Evolutionary conservation across 495 filamentous ascomycete genomes (phyloP).

Genomic region (Acidiella bohemica): DNA sequence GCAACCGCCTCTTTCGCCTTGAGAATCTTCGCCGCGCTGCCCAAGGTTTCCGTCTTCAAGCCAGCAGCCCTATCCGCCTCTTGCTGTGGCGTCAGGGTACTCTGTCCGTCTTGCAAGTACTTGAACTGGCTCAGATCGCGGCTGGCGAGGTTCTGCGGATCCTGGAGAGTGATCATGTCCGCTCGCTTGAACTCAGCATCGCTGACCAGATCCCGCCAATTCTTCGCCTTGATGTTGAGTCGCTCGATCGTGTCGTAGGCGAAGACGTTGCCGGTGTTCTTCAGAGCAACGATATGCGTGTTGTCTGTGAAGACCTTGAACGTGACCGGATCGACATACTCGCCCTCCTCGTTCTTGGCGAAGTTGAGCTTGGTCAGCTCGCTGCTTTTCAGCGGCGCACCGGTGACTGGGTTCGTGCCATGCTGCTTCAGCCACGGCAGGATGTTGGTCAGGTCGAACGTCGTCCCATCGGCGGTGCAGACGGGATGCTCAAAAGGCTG

Average conservation of each 20-base stretch:
- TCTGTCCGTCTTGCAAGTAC: conserved; percentile 71
- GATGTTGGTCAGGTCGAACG: conserved; percentile 33
- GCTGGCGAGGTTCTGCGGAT: conserved; percentile 79
- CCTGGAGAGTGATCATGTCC: conserved; percentile 93
- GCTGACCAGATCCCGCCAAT: conserved; percentile 84
- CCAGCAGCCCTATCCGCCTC: conserved; percentile 44
- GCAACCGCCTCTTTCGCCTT: conserved; percentile 86
- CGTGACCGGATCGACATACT: conserved; percentile 90
- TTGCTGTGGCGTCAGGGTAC: conserved; percentile 49
- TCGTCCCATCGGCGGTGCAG: conserved; percentile 29
- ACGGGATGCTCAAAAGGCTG: conserved; percentile 52
- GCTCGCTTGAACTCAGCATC: conserved; percentile 78
- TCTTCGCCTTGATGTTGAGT: conserved; percentile 93
- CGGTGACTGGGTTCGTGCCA: conserved; percentile 77
- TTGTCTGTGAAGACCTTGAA: conserved; percentile 97
- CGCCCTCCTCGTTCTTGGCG: conserved; percentile 81
- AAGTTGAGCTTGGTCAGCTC: conserved; percentile 88
- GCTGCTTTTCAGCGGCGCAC: conserved; percentile 56
- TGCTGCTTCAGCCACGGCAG: conserved; percentile 84
- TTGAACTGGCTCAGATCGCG: conserved; percentile 82
- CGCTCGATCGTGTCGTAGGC: conserved; percentile 88
- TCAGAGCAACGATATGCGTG: conserved; percentile 84
- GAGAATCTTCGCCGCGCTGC: conserved; percentile 72
- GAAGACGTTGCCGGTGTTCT: conserved; percentile 87
- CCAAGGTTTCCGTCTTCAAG: conserved; percentile 65